Conservation (phyloP, 345 rosid genomes). For the Moricandia arvensis region DNA sequence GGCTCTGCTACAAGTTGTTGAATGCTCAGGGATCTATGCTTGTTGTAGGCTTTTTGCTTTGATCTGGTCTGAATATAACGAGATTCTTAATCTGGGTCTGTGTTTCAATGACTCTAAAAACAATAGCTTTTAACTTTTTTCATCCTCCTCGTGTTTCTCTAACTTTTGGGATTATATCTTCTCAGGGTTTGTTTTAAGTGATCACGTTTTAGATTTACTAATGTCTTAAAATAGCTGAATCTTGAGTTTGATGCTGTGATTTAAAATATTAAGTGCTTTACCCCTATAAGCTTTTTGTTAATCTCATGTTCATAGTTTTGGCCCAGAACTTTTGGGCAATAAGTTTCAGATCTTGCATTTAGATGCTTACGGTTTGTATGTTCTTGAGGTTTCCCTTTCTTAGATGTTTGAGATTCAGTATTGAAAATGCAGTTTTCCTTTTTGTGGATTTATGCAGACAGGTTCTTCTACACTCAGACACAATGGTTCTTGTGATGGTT, state of each 20-base stretch:
- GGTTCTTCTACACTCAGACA: constrained; percentile 48
- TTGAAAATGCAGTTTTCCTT: neutral
- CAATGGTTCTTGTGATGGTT: constrained; percentile 38
- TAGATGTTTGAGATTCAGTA: neutral
- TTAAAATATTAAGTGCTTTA: neutral
- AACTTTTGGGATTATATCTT: neutral
- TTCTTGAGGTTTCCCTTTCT: neutral
- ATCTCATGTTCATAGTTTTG: too few species aligned
- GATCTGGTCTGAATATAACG: constrained; percentile 26
- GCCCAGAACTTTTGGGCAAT: too few species aligned
- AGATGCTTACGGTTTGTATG: constrained; percentile 13
- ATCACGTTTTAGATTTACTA: neutral
- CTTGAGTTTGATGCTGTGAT: constrained; percentile 22
- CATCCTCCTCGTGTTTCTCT: neutral
- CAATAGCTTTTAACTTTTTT: neutral
- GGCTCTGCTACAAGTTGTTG: constrained; percentile 23
- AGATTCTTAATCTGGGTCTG: constrained; percentile 27
- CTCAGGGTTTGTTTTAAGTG: too few species aligned
- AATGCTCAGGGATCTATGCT: constrained; percentile 32
- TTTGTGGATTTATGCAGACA: constrained; percentile 11
- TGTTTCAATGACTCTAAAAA: neutral
- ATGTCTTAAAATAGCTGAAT: constrained; percentile 8
- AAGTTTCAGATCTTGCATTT: too few species aligned
- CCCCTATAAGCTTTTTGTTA: too few species aligned
- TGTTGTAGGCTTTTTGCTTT: constrained; percentile 22